Evolutionary conservation across 2,329 filamentous ascomycete species (phyloP).

Genomic region (Thielaviopsis musarum): DNA sequence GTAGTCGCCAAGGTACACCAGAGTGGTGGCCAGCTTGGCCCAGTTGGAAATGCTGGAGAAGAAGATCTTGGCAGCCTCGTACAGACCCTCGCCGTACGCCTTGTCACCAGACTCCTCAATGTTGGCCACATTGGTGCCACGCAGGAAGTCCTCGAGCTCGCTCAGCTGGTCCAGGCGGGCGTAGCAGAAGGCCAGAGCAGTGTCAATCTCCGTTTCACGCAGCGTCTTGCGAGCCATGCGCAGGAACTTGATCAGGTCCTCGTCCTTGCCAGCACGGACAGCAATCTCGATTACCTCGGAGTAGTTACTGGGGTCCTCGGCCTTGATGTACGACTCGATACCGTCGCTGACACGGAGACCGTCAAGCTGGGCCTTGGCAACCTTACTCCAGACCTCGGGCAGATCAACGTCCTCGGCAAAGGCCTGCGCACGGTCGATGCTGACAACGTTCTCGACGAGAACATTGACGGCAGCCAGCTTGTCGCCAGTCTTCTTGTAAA

Average conservation of each 20-base stretch:
- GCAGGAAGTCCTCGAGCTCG: conserved; percentile 92
- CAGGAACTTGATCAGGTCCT: conserved; percentile 90
- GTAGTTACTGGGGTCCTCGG: conserved; percentile 83
- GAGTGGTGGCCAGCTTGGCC: conserved; percentile 93
- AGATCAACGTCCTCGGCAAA: conserved; percentile 90
- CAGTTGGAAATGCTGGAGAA: conserved; percentile 97
- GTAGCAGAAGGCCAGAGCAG: conserved; percentile 81
- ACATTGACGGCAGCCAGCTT: conserved; percentile 78
- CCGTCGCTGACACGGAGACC: conserved; percentile 82
- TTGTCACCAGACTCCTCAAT: conserved; percentile 96
- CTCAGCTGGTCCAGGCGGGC: conserved; percentile 80
- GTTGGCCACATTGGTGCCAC: conserved; percentile 84
- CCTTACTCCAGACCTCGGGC: conserved; percentile 94
- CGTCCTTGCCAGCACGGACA: conserved; percentile 90
- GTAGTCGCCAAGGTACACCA: conserved; percentile 94
- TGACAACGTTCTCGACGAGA: conserved; percentile 89
- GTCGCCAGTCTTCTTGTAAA: conserved; percentile 94
- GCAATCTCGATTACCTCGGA: conserved; percentile 91
- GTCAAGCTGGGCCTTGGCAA: conserved; percentile 94
- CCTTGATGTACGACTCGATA: conserved; percentile 95
- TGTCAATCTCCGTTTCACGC: conserved; percentile 85
- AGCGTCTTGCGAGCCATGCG: conserved; percentile 96
- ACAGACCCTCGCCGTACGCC: conserved; percentile 84
- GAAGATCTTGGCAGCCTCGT: conserved; percentile 97
- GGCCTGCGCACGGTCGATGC: conserved; percentile 89